Evolutionary conservation across 306 rosid species (phyloP), one percentile per base, ranked within the genome.

Genomic region (Glycine latifolia): DNA sequence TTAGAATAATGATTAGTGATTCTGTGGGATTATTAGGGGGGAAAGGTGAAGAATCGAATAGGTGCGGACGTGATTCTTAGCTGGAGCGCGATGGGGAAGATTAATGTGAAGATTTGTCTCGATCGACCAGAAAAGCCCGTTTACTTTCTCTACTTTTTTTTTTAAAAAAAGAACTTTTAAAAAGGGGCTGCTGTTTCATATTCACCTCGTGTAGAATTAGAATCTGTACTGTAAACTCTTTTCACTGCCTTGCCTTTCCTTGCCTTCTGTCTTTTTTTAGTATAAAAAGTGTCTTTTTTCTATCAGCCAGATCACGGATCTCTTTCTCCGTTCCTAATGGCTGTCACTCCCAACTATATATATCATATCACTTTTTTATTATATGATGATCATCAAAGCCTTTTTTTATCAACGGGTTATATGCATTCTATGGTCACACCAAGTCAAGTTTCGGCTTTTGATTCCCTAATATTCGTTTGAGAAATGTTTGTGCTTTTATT

Each of bases 321-420:
- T 82, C 61, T 88, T 90, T 72, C 88, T 77, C 73, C 77, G 53
- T 59, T 86, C 68, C 52, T 55, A 87, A 90, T 87, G 91, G 92
- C 10, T 58, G 16, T 20, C 81, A 26, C 67, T 13, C 13, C 52
- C 76, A 10, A 6, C 66, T 15, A 20, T 58, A 55, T 71, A 16
- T 37, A 26, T 26, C 31, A 1, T 11, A n/a, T 47, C 10, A 10
- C 17, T 11, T 5, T 35, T 69, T 71, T 72, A 26, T 26, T 26
- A 26, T 26, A 26, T 26, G 31, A 26, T 26, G 31, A 26, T 26
- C 31, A 1, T 26, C 31, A 26, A 26, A 26, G 31, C 31, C 31
- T 26, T 26, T 26, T 39, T 39, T 53, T 16, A 12, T 50, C 63
- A 15, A 35, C 26, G 52, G 33, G 7, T 48, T 46, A 26, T 26